Percentiles rank a stretch among this genome's conserved stretches.
phyloP scores from a whole-genome alignment of 2,329 filamentous ascomycete species.

The Didymella lethalis region DNA sequence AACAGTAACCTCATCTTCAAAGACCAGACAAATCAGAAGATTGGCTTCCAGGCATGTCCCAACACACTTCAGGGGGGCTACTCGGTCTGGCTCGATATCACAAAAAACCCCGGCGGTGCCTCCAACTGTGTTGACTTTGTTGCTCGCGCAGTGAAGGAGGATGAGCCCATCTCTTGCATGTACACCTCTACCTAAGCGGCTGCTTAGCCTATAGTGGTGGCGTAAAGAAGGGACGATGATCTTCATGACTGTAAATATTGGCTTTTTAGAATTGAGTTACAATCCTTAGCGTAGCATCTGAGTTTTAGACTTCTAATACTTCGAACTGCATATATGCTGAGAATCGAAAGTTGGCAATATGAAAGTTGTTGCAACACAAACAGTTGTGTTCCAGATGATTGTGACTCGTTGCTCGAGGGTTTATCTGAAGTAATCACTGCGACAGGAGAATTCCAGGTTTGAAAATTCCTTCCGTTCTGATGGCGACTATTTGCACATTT shows the following conservation, averaged over 20 bases:
- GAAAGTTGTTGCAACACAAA: neutral
- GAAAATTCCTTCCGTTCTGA: too few species aligned
- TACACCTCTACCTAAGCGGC: slow-evolving; percentile 26
- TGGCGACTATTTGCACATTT: too few species aligned
- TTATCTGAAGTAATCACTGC: too few species aligned
- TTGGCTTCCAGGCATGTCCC: slow-evolving; percentile 63
- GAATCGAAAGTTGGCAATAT: neutral
- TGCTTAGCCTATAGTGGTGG: neutral
- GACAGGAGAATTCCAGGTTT: too few species aligned
- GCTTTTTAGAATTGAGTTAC: neutral
- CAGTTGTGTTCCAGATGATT: too few species aligned
- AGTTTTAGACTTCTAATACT: neutral
- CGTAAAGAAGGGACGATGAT: neutral
- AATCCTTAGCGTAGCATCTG: slow-evolving; percentile 12
- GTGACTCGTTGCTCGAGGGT: too few species aligned
- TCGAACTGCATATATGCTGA: slow-evolving; percentile 9
- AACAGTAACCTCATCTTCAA: slow-evolving; percentile 57
- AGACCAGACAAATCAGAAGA: slow-evolving; percentile 36
- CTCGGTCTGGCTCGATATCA: slow-evolving; percentile 37
- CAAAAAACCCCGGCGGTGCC: slow-evolving; percentile 38
- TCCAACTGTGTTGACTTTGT: slow-evolving; percentile 46
- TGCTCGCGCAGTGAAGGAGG: slow-evolving; percentile 35
- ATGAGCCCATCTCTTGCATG: slow-evolving; percentile 28
- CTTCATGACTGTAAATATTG: neutral
- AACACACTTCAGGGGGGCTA: slow-evolving; percentile 52